These are phyloP conservation scores for Ascochyta rabiei DNA, from an alignment of 2,329 filamentous ascomycete species.

Conservation along the genomic window DNA sequence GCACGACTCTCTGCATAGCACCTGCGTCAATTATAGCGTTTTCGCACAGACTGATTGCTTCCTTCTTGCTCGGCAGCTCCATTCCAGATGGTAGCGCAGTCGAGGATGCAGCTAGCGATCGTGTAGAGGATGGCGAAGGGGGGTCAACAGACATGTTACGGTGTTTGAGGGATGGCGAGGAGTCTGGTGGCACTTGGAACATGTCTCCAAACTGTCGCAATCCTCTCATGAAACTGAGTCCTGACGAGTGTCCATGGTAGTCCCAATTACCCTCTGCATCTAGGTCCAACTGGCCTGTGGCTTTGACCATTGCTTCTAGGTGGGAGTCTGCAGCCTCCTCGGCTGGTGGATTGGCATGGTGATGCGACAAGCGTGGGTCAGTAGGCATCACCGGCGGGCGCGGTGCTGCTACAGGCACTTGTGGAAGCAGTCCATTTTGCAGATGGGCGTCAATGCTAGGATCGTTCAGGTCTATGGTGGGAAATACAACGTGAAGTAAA, in stretches of 20 bases:
- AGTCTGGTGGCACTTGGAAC: conserved; percentile 67
- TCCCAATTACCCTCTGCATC: conserved; percentile 93
- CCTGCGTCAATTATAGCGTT: conserved; percentile 68
- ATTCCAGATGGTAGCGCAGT: conserved; percentile 41
- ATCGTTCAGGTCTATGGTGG: conserved; percentile 84
- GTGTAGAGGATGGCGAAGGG: conserved; percentile 71
- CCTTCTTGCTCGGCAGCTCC: conserved; percentile 70
- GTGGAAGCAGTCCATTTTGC: conserved; percentile 66
- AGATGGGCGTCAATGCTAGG: conserved; percentile 79
- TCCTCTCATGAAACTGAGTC: conserved; percentile 82
- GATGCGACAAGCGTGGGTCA: conserved; percentile 30
- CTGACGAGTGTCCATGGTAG: conserved; percentile 92
- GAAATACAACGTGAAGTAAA: conserved; percentile 78
- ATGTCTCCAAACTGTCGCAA: conserved; percentile 87
- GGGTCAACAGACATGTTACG: conserved; percentile 63
- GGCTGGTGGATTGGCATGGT: conserved; percentile 22
- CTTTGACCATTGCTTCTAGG: conserved; percentile 92
- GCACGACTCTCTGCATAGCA: conserved; percentile 73
- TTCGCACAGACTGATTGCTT: conserved; percentile 63
- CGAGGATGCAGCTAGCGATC: conserved; percentile 64
- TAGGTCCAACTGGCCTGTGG: conserved; percentile 86
- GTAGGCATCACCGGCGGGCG: conserved; percentile 30
- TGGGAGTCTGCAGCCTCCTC: conserved; percentile 63
- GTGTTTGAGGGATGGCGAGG: conserved; percentile 63
- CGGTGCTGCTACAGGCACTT: conserved; percentile 39